phyloP scores from a whole-genome alignment of 1,284 basidiomycete species.

The Ceratobasidium sp. region DNA sequence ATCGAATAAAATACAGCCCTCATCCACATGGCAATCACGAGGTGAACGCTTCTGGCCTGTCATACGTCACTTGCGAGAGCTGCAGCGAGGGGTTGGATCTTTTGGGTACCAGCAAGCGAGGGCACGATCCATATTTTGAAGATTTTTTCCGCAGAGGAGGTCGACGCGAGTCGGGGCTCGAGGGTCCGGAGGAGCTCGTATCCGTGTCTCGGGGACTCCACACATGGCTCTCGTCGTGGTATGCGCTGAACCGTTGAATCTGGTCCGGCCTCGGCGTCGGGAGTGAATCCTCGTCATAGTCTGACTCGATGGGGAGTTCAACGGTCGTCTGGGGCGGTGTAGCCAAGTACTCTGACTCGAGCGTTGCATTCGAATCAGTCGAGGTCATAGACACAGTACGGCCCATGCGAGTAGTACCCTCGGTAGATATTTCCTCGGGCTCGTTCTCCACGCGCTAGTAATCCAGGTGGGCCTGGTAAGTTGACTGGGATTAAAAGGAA shows the following conservation, averaged over 20 bases:
- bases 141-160: conserved; percentile 11
- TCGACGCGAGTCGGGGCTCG: background rate
- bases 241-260: background rate
- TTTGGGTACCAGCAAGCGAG: conserved; percentile 1
- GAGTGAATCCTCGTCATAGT: background rate
- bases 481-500: too few relatives aligned
- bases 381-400: conserved; percentile 30
- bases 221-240: background rate
- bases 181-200: background rate
- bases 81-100: conserved; percentile 23
- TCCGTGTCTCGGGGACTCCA: background rate
- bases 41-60: conserved; percentile 3
- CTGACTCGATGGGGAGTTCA: conserved; percentile 26
- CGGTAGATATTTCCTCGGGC: background rate
- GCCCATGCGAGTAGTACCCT: background rate
- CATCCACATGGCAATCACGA: background rate
- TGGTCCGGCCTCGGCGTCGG: conserved; percentile 12
- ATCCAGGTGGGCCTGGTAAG: too few relatives aligned
- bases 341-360: conserved; percentile 20
- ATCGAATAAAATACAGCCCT: conserved; percentile 7
- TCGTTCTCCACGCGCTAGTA: conserved; percentile 10
- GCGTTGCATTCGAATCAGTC: conserved; percentile 6
- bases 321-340: background rate
- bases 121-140: conserved; percentile 25
- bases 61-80: conserved; percentile 21